phyloP scores from a whole-genome alignment of 148 eudicot species.

The Beta vulgaris region DNA sequence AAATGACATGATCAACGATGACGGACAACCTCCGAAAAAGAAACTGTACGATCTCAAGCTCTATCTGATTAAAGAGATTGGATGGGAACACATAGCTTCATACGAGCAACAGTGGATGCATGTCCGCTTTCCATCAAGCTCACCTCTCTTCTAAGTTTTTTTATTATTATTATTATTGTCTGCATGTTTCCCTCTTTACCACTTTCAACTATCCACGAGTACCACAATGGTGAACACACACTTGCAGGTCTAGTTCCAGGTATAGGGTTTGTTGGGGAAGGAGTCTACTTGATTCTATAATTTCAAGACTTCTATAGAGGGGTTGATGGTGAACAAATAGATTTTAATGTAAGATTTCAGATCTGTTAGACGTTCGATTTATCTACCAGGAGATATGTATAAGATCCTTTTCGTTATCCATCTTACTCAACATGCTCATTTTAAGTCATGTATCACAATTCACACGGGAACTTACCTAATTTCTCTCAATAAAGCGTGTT shows the following conservation, averaged over 20 bases:
- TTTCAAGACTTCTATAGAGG: neutral
- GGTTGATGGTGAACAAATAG: too few species aligned
- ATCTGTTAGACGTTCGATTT: too few species aligned
- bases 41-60: constrained; percentile 74
- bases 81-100: constrained; percentile 77
- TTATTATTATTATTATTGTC: neutral
- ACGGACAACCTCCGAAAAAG: constrained; percentile 68
- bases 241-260: neutral
- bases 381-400: too few species aligned
- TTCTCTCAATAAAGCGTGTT: too few species aligned
- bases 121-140: constrained; percentile 66
- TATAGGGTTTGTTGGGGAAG: neutral
- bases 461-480: too few species aligned
- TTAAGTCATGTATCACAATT: too few species aligned
- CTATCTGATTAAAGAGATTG: constrained; percentile 66
- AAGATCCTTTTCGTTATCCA: too few species aligned
- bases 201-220: neutral
- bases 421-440: too few species aligned
- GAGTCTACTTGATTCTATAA: neutral
- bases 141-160: constrained; percentile 60
- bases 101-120: constrained; percentile 85
- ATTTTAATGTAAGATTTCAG: too few species aligned
- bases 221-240: neutral
- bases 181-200: neutral
- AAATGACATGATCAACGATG: constrained; percentile 67